A percentile compares a stretch with the other conserved stretches of the same genome.
These are phyloP conservation scores for Luzula sylvatica DNA, from an alignment of 176 grass and related monocot genomes.

Conservation along the genomic window DNA sequence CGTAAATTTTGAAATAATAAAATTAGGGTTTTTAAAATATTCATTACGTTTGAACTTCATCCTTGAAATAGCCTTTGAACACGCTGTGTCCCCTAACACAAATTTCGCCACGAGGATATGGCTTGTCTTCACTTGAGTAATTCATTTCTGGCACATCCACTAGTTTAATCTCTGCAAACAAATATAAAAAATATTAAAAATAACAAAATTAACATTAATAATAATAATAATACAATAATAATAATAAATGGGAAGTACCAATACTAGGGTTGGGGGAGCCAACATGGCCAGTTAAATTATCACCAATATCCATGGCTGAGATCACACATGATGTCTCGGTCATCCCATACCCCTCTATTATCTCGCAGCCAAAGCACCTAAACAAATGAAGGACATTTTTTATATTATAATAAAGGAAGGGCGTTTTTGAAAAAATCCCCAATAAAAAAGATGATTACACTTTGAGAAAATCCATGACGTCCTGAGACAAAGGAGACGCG, in stretches of 20 bases:
- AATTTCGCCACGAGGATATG: constrained; percentile 93
- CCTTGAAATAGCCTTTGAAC: constrained; percentile 79
- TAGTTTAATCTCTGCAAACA: constrained; percentile 86
- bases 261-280: constrained; percentile 80
- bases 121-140: constrained; percentile 86
- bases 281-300: constrained; percentile 75
- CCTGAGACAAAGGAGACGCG: constrained; percentile 77
- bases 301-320: constrained; percentile 47
- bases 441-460: constrained; percentile 37
- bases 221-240: too few relatives aligned
- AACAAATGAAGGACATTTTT: constrained; percentile 4
- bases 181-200: not conserved
- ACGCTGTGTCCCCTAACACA: constrained; percentile 73
- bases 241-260: constrained; percentile 30
- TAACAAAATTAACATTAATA: too few relatives aligned
- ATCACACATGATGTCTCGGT: constrained; percentile 97
- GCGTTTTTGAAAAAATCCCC: too few relatives aligned
- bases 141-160: constrained; percentile 96
- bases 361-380: constrained; percentile 72
- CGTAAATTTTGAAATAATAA: not conserved
- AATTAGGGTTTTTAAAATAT: not conserved
- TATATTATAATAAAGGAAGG: not conserved
- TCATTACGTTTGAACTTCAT: constrained; percentile 81
- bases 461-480: constrained; percentile 95
- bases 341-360: constrained; percentile 97